Conservation (phyloP, 129 eudicot species). For the Artemisia argyi region DNA sequence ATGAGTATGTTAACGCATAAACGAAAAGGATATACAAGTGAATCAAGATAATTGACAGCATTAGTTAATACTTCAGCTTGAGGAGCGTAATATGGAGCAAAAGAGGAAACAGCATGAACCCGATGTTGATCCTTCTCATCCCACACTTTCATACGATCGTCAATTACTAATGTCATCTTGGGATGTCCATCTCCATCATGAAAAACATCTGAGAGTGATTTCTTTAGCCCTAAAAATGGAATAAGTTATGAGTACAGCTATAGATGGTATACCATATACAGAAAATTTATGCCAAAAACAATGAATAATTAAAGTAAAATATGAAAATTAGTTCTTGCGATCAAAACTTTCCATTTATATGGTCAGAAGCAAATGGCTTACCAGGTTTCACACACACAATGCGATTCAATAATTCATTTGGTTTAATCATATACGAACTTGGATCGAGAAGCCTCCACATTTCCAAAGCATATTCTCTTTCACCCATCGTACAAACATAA, state of each 20-base stretch:
- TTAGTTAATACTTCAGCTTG: slow-evolving; percentile 80
- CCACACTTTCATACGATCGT: slow-evolving; percentile 98
- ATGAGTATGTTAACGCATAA: slow-evolving; percentile 13
- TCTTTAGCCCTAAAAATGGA: slow-evolving; percentile 59
- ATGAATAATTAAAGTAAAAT: too few relatives aligned
- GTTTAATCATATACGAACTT: slow-evolving; percentile 75
- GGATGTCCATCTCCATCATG: slow-evolving; percentile 95
- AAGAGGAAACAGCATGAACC: slow-evolving; percentile 98
- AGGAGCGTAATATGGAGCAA: slow-evolving; percentile 98
- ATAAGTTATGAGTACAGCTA: background rate
- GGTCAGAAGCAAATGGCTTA: slow-evolving; percentile 14
- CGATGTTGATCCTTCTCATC: slow-evolving; percentile 99
- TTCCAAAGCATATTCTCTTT: slow-evolving; percentile 98
- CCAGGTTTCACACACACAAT: slow-evolving; percentile 98
- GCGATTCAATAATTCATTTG: slow-evolving; percentile 67
- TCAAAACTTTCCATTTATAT: background rate
- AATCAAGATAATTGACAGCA: background rate
- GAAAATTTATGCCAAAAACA: too few relatives aligned
- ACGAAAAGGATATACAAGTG: background rate
- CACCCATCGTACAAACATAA: slow-evolving; percentile 99
- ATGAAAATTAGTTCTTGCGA: too few relatives aligned
- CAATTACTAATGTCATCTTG: slow-evolving; percentile 93
- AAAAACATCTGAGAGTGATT: slow-evolving; percentile 85
- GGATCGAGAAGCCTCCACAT: slow-evolving; percentile 99
- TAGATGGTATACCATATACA: too few relatives aligned